Evolutionary conservation across 495 filamentous ascomycete species (phyloP).

Genomic region (Xylaria curta): DNA sequence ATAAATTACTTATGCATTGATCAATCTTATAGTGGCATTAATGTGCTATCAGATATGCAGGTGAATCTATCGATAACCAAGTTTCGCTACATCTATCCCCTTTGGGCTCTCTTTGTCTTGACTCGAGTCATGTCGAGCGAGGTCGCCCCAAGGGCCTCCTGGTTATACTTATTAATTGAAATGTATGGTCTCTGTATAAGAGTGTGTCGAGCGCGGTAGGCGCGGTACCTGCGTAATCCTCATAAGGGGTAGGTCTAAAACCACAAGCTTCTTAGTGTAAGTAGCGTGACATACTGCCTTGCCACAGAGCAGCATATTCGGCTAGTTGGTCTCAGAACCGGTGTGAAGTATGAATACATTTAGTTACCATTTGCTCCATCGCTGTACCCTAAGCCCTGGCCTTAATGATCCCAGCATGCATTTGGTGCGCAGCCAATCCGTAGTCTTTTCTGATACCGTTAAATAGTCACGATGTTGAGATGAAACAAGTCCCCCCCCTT

Average conservation of each 20-base stretch:
- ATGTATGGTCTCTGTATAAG: not conserved
- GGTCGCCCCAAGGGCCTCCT: not conserved
- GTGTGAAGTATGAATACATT: not conserved
- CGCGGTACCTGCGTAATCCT: too few species aligned
- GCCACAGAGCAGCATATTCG: not conserved
- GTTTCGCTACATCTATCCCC: slow-evolving; percentile 7
- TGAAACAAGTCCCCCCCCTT: not conserved
- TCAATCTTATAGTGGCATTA: not conserved
- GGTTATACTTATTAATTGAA: not conserved
- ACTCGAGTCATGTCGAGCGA: not conserved
- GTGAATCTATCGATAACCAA: slow-evolving; percentile 6
- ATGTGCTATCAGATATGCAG: slow-evolving; percentile 4
- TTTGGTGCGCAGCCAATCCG: not conserved
- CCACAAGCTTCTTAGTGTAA: not conserved
- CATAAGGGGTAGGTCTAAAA: not conserved
- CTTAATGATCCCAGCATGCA: not conserved
- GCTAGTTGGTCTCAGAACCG: not conserved
- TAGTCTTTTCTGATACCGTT: not conserved
- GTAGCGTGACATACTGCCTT: not conserved
- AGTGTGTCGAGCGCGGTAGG: too few species aligned
- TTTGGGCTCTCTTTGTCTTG: not conserved
- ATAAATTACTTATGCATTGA: not conserved
- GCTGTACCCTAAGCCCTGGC: not conserved
- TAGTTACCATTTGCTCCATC: not conserved
- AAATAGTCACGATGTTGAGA: not conserved